Evolutionary conservation across 768 basidiomycete species (phyloP).

Genomic region (Podaxis sp.): DNA sequence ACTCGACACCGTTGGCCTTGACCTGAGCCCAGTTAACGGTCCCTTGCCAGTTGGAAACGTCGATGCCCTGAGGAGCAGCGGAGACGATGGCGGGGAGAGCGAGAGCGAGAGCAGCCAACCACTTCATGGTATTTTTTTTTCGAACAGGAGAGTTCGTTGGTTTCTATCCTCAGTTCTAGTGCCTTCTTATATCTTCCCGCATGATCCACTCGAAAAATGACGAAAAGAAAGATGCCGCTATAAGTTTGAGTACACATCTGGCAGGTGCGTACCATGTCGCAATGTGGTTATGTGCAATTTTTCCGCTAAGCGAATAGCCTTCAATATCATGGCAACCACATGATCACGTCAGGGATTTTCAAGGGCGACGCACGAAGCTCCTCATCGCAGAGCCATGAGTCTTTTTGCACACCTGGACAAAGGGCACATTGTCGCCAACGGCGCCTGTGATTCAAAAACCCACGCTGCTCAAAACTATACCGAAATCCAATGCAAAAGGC

Average conservation of each 20-base stretch:
- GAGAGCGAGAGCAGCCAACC: constrained; percentile 3
- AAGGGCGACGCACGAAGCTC: background rate
- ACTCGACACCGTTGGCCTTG: constrained; percentile 49
- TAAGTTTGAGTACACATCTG: background rate
- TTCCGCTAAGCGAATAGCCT: background rate
- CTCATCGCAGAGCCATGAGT: background rate
- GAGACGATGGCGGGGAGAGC: constrained; percentile 6
- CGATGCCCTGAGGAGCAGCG: constrained; percentile 48
- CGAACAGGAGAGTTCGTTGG: background rate
- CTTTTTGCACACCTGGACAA: background rate
- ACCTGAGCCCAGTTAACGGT: constrained; percentile 52
- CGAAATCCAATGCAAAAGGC: background rate
- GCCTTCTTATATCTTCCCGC: background rate
- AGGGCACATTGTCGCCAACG: background rate
- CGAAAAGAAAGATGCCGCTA: background rate
- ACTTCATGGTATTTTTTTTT: background rate
- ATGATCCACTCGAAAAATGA: background rate
- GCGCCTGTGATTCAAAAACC: background rate
- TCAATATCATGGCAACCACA: background rate
- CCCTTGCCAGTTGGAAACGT: constrained; percentile 53
- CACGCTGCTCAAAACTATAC: background rate
- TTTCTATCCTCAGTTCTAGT: background rate
- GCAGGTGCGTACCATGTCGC: background rate
- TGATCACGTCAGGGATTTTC: background rate
- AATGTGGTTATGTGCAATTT: background rate